Evolutionary conservation across 768 basidiomycete genomes (phyloP), one percentile per base, ranked within the genome.

Genomic region (Asterophora lycoperdoides): DNA sequence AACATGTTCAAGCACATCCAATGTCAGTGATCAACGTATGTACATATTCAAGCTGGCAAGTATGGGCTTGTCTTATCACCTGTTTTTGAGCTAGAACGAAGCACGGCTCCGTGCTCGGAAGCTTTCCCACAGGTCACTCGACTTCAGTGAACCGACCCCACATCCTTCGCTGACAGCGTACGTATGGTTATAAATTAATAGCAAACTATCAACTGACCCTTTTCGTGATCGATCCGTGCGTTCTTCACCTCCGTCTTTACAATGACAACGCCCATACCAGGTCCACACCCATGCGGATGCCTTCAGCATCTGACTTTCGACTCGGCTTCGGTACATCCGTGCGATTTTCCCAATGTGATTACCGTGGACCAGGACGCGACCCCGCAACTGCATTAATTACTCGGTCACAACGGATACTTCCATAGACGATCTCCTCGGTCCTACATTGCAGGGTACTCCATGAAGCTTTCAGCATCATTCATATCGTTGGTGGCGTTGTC

Each of bases 181-280:
- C n/a, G n/a, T n/a, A n/a, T n/a, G n/a, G n/a, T n/a, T n/a, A n/a
- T n/a, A n/a, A n/a, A n/a, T n/a, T n/a, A n/a, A n/a, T n/a, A n/a
- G n/a, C 17, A 34, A 18, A 32, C n/a, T 19, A 46, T 51, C 49
- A 45, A 55, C 39, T 51, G 49, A 51, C 46, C 43, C 48, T n/a
- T 26, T 19, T 20, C 44, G 4, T 32, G 30, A 4, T 32, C 30
- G 3, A 32, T 2, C 2, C 42, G 41, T 51, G 45, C 19, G 44
- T 38, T 34, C 29, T 14, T 29, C 7, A 32, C 38, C 33, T 38
- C 38, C 30, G 23, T 48, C 29, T 48, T 20, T 39, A 3, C 44
- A 28, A 32, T 38, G 23, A 26, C 32, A 18, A 30, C 29, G 28
- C 37, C 38, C 46, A 40, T 35, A 17, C 8, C 44, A 30, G 29